These are phyloP conservation scores for Penicillium chermesinum DNA, from an alignment of 495 filamentous ascomycete genomes.

Conservation along the genomic window DNA sequence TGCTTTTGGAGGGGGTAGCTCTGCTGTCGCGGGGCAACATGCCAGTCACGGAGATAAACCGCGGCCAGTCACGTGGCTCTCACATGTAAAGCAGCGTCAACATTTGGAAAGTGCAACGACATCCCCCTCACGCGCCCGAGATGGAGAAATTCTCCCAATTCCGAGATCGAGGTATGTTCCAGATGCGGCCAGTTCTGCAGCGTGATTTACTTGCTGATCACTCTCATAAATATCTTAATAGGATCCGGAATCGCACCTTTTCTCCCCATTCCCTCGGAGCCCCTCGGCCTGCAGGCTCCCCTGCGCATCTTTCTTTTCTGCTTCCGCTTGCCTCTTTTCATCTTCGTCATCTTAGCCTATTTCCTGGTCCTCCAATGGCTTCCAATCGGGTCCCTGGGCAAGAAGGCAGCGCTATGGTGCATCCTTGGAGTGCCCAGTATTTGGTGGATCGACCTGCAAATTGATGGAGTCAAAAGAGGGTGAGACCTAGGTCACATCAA, in stretches of 20 bases:
- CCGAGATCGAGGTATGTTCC: constrained; percentile 73
- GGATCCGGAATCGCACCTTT: constrained; percentile 96
- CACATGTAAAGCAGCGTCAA: constrained; percentile 14
- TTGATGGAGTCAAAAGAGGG: constrained; percentile 92
- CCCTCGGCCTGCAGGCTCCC: constrained; percentile 55
- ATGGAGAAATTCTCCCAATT: constrained; percentile 99
- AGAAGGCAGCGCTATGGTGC: constrained; percentile 82
- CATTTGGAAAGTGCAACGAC: neutral
- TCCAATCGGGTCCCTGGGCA: constrained; percentile 69
- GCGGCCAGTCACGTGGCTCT: constrained; percentile 12
- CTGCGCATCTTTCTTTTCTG: constrained; percentile 67
- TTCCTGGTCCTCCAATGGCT: constrained; percentile 81
- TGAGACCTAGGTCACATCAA: constrained; percentile 17
- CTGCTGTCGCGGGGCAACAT: too few species aligned
- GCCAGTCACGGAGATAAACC: neutral
- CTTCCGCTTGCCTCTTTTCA: constrained; percentile 73
- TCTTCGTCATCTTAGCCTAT: constrained; percentile 62
- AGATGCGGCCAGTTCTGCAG: neutral
- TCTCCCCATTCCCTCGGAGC: constrained; percentile 65
- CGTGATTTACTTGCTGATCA: neutral
- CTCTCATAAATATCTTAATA: constrained; percentile 31
- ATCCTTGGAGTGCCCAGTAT: constrained; percentile 82
- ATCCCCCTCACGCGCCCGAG: neutral
- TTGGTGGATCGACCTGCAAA: constrained; percentile 97
- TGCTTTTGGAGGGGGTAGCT: too few species aligned